A percentile compares a stretch with the other conserved stretches of the same genome.
phyloP scores from a whole-genome alignment of 805 yeast genomes.

The Teunomyces barrocoloradensis region DNA sequence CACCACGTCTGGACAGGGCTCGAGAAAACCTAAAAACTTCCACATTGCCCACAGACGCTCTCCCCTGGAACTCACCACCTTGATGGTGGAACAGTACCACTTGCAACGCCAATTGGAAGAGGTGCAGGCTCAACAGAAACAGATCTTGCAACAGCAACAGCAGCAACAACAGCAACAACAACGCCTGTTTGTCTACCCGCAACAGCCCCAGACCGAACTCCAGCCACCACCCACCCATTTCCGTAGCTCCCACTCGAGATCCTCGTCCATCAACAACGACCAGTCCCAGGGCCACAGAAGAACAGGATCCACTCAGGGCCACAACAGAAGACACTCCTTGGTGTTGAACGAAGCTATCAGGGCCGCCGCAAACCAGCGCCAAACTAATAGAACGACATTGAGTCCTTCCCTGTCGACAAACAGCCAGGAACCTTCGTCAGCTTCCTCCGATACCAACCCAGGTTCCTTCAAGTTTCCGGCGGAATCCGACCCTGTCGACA shows the following conservation, averaged over 20 bases:
- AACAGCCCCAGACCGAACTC: conserved; percentile 17
- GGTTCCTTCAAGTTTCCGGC: conserved; percentile 59
- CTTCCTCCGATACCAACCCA: conserved; percentile 11
- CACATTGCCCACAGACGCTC: conserved; percentile 97
- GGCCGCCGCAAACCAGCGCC: conserved; percentile 91
- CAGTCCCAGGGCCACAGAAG: conserved; percentile 25
- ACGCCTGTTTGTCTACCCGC: conserved; percentile 24
- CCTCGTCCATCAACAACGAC: conserved; percentile 20
- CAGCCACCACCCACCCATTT: conserved; percentile 21
- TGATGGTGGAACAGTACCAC: conserved; percentile 87
- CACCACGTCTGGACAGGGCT: conserved; percentile 7
- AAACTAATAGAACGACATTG: conserved; percentile 34
- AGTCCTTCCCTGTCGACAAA: conserved; percentile 25
- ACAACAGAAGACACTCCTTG: conserved; percentile 85
- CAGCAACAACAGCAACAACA: conserved; percentile 19
- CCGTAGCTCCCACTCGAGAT: conserved; percentile 32
- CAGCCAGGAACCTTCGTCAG: conserved; percentile 10
- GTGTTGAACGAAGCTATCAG: conserved; percentile 90
- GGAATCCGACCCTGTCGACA: conserved; percentile 13
- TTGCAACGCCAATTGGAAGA: conserved; percentile 89
- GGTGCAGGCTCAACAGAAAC: conserved; percentile 91
- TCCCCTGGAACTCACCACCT: conserved; percentile 89
- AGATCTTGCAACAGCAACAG: conserved; percentile 69
- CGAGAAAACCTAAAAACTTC: conserved; percentile 38
- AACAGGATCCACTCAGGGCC: conserved; percentile 53